Evolutionary conservation across 2,329 filamentous ascomycete species (phyloP).

Genomic region (Coniochaeta sp.): DNA sequence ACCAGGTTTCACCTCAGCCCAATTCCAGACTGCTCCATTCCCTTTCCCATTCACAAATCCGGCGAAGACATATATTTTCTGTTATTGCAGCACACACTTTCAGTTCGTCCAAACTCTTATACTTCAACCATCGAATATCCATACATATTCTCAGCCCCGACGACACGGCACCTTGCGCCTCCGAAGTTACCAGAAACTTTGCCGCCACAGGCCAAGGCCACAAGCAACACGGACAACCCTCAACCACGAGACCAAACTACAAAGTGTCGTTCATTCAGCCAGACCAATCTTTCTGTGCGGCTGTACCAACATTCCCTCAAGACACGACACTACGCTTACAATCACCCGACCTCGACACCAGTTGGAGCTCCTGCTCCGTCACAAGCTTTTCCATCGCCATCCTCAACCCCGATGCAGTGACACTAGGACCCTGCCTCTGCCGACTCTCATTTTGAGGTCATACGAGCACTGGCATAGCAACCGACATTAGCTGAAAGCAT

Average conservation of each 20-base stretch:
- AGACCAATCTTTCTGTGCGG: too few species aligned
- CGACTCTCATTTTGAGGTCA: slow-evolving; percentile 34
- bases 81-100: neutral
- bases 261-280: too few species aligned
- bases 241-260: neutral
- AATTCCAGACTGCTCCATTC: neutral
- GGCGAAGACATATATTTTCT: neutral
- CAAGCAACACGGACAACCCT: neutral
- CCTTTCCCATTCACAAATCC: neutral
- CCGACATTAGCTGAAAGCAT: slow-evolving; percentile 3
- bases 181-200: neutral
- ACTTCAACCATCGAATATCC: neutral
- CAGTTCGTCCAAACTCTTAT: neutral
- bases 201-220: neutral
- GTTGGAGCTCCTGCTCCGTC: slow-evolving; percentile 5
- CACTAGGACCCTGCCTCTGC: slow-evolving; percentile 29
- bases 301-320: neutral
- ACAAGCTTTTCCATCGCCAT: slow-evolving; percentile 2
- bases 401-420: slow-evolving; percentile 25
- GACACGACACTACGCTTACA: neutral
- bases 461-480: slow-evolving; percentile 27
- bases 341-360: neutral
- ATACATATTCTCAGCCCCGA: neutral
- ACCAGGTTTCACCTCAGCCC: neutral
- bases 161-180: neutral